Base-by-base conservation (phyloP, 2,329 filamentous ascomycete species). In the Arthrobotrys conoides region DNA sequence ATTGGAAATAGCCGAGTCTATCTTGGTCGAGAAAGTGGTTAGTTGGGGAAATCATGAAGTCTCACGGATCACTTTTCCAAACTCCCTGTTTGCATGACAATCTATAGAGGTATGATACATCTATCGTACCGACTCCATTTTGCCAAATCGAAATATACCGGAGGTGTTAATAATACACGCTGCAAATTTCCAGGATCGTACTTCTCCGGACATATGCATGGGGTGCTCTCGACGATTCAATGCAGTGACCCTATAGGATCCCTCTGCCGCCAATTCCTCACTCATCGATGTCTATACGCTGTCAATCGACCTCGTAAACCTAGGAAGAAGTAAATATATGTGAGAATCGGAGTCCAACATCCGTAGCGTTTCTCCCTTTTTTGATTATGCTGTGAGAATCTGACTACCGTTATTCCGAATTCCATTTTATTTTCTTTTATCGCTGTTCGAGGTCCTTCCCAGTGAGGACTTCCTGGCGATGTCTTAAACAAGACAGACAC, bases 1-100 rank as follows among this genome's bases (percentile, higher is more conserved):
- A 53, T 78, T 68, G 44, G 41, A 67, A 78, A 78, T 78, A 78
- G 68, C 73, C 67, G 73, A 78, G 24, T 72, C 63, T 27, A 48
- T 72, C 66, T 71, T 63, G 66, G 73, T 71, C 30, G 22, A 66
- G 59, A 48, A 63, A 78, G 61, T 68, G 63, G 41, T 63, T 63
- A 63, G 41, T 63, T 63, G 55, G 73, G 73, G 61, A 38, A 61
- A 53, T 44, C 61, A 18, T 46, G 22, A 24, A 41, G 44, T 72
- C 30, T 68, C 61, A 72, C 68, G 61, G 67, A 70, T 78, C 46
- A 44, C 51, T 30, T 14, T 46, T 69, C 73, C 67, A 64, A 67
- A 48, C 49, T 30, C 67, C 51, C 65, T 76, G 67, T 44, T 67
- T 36, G 61, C 68, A 72, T 64, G 51, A 72, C 63, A 72, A 67